Conservation (phyloP, 345 rosid species). For the Conringia planisiliqua region DNA sequence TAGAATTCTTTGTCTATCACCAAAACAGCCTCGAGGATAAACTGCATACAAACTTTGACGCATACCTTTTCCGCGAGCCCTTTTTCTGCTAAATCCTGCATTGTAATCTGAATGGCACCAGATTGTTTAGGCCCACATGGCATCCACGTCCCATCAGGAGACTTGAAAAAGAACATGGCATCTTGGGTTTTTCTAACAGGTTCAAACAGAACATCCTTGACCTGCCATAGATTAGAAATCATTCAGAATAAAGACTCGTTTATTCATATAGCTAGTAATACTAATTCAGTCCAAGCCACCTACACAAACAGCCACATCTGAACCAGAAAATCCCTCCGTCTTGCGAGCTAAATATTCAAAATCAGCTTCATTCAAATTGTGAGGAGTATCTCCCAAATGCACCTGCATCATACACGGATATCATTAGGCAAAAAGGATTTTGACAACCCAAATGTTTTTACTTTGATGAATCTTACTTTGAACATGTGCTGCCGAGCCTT, state of each 20-base stretch:
- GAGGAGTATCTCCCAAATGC: conserved; percentile 94
- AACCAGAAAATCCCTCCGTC: conserved; percentile 91
- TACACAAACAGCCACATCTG: conserved; percentile 92
- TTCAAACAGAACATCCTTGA: conserved; percentile 88
- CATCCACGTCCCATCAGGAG: conserved; percentile 56
- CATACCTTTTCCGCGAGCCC: conserved; percentile 67
- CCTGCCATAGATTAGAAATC: conserved; percentile 42
- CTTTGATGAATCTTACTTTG: conserved; percentile 43
- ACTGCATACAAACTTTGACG: not conserved
- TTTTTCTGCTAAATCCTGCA: conserved; percentile 76
- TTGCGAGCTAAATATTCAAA: conserved; percentile 68
- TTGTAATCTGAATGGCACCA: conserved; percentile 64
- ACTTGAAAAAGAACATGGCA: conserved; percentile 70
- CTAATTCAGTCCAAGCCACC: conserved; percentile 26
- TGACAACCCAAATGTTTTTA: not conserved
- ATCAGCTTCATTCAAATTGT: conserved; percentile 71
- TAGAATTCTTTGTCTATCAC: not conserved
- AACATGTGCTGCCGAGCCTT: conserved; percentile 94
- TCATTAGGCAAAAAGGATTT: not conserved
- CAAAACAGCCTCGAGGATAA: not conserved
- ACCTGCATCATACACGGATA: conserved; percentile 43
- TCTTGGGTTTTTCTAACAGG: conserved; percentile 91
- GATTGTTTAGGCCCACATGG: conserved; percentile 83
- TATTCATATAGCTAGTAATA: not conserved
- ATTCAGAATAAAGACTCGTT: not conserved